phyloP scores from a whole-genome alignment of 2,329 filamentous ascomycete genomes.

The Botryotinia calthae region DNA sequence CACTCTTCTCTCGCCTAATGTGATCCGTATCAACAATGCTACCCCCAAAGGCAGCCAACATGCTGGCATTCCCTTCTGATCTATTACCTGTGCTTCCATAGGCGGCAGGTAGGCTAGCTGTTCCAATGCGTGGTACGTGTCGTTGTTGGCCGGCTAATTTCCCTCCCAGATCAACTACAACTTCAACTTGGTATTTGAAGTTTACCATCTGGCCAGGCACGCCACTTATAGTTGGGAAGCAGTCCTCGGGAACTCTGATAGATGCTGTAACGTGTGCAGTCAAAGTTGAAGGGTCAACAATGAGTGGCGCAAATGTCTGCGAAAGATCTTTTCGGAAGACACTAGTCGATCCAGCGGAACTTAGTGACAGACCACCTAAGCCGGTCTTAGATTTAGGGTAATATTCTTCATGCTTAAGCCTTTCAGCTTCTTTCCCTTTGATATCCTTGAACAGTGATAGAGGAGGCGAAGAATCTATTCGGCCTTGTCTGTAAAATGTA shows the following conservation, averaged over 20 bases:
- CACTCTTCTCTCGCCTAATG: constrained; percentile 82
- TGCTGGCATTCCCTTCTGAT: constrained; percentile 42
- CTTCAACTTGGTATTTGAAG: constrained; percentile 91
- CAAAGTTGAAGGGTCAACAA: constrained; percentile 78
- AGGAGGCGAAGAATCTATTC: constrained; percentile 74
- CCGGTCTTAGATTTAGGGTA: constrained; percentile 86
- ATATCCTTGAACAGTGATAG: constrained; percentile 48
- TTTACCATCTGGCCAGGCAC: constrained; percentile 93
- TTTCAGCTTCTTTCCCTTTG: constrained; percentile 62
- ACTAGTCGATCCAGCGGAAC: constrained; percentile 81
- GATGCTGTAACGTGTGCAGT: constrained; percentile 78
- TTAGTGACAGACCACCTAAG: constrained; percentile 79
- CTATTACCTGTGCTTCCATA: constrained; percentile 27
- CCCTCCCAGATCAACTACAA: constrained; percentile 87
- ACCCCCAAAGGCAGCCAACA: constrained; percentile 55
- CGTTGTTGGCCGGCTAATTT: constrained; percentile 69
- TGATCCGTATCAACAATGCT: constrained; percentile 85
- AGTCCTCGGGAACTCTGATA: constrained; percentile 83
- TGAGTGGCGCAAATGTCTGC: constrained; percentile 82
- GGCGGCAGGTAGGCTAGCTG: constrained; percentile 31
- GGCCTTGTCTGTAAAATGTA: constrained; percentile 85
- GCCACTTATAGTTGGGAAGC: constrained; percentile 85
- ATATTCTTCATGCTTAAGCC: constrained; percentile 68
- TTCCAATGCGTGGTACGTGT: constrained; percentile 36
- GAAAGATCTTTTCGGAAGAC: constrained; percentile 94